These are phyloP conservation scores for Hypsizygus marmoreus DNA, from an alignment of 768 basidiomycete genomes.

Conservation along the genomic window DNA sequence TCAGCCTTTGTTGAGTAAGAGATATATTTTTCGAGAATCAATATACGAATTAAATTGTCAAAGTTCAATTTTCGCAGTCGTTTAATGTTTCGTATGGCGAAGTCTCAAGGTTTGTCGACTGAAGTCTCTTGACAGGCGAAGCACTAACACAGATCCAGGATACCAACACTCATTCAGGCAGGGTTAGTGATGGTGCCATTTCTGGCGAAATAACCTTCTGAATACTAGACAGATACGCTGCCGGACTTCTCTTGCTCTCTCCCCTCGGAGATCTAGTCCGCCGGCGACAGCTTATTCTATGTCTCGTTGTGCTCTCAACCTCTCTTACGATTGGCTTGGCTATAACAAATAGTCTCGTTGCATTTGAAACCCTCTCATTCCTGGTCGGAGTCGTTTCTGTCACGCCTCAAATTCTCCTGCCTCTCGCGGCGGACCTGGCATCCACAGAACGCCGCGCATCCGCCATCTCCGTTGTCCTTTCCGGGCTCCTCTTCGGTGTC, in stretches of 20 bases:
- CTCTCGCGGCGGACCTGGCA: conserved; percentile 77
- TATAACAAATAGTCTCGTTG: conserved; percentile 52
- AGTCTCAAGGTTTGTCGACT: conserved; percentile 33
- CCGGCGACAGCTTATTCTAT: conserved; percentile 67
- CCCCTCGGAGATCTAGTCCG: conserved; percentile 83
- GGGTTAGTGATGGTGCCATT: conserved; percentile 40
- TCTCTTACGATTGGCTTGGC: conserved; percentile 69
- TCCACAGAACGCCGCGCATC: conserved; percentile 67
- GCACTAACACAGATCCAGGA: conserved; percentile 29
- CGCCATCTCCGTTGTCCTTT: conserved; percentile 71
- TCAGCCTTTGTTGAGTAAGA: conserved; percentile 70
- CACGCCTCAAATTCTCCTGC: conserved; percentile 73
- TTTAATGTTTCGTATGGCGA: conserved; percentile 35
- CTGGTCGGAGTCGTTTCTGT: conserved; percentile 68
- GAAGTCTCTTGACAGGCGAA: conserved; percentile 24
- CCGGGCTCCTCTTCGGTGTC: conserved; percentile 66
- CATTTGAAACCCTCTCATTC: conserved; percentile 67
- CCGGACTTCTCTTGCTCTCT: conserved; percentile 69
- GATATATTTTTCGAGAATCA: not conserved
- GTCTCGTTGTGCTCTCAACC: conserved; percentile 50
- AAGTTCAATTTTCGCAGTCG: conserved; percentile 42
- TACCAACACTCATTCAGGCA: conserved; percentile 65
- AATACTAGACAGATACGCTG: conserved; percentile 66
- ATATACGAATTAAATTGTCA: not conserved
- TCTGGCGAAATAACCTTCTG: not conserved